Evolutionary conservation across 257 asterid species (phyloP), one percentile per base, ranked within the genome.

Genomic region (Penstemon barbatus): DNA sequence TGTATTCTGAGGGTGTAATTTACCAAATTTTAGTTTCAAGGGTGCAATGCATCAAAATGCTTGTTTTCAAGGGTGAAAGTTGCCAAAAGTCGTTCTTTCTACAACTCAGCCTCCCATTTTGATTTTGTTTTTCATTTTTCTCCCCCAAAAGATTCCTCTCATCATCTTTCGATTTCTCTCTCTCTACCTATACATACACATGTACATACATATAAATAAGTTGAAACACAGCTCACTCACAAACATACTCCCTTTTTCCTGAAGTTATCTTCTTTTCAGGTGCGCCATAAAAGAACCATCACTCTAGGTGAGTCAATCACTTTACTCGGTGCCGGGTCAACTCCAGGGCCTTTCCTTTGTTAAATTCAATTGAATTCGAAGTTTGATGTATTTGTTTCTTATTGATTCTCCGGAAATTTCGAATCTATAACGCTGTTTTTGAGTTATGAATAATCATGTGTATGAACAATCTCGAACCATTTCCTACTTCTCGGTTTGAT

Each of bases 401-500:
- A 58, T 41, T 8, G 1, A 38, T 52, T 38, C 19, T 7, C 42
- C 25, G 8, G 13, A 61, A 51, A 25, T 66, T 44, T 9, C 48
- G 40, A 66, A 52, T 66, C 62, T 15, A 18, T 25, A 66, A 52
- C 12, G 7, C 7, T 15, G 71, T 7, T n/a, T 51, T 36, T 37
- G 3, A 4, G 8, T 7, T 64, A 11, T 48, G 2, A 2, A 6
- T 33, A 33, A 49, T 11, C 15, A 53, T 25, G 15, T 10, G 40
- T 11, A 9, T 44, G 5, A 40, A 8, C 10, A 42, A 7, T 4
- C 15, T 54, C 51, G 33, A 38, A 8, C 37, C 8, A 10, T 65
- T 39, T 43, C 36, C 33, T 53, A 25, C 33, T 18, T 42, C 10
- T 18, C 6, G 71, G 38, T 66, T 56, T 66, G 71, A 11, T 42